Evolutionary conservation across 306 rosid species (phyloP).

Genomic region (Quercus cerris): DNA sequence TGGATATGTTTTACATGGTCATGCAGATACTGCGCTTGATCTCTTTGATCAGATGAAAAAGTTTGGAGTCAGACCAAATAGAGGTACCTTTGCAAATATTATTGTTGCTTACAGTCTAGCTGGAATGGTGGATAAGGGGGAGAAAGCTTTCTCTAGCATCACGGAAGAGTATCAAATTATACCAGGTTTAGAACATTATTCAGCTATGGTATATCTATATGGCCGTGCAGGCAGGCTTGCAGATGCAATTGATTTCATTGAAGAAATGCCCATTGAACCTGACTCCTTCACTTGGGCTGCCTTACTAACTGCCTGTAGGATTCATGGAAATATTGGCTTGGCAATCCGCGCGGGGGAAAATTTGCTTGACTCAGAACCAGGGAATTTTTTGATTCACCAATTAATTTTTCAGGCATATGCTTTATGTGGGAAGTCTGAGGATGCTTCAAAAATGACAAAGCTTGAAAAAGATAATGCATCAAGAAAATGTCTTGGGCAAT

Average conservation of each 20-base stretch:
- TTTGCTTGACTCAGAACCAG: constrained; percentile 66
- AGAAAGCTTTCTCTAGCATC: constrained; percentile 54
- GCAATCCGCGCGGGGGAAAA: constrained; percentile 60
- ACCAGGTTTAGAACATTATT: constrained; percentile 77
- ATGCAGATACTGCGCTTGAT: constrained; percentile 53
- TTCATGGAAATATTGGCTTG: constrained; percentile 58
- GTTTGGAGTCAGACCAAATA: constrained; percentile 55
- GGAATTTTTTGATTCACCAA: constrained; percentile 41
- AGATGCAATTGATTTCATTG: constrained; percentile 68
- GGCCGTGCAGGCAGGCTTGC: constrained; percentile 84
- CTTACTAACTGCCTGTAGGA: constrained; percentile 72
- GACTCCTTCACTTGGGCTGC: constrained; percentile 67
- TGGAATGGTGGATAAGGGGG: constrained; percentile 69
- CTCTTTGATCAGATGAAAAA: constrained; percentile 64
- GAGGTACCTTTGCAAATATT: constrained; percentile 77
- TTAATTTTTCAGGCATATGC: constrained; percentile 62
- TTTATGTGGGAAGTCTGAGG: constrained; percentile 53
- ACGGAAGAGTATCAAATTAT: constrained; percentile 50
- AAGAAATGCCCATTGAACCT: constrained; percentile 73
- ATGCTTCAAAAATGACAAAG: constrained; percentile 41
- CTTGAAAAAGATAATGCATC: constrained; percentile 48
- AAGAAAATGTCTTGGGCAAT: constrained; percentile 51
- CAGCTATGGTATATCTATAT: constrained; percentile 67
- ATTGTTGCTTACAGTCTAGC: constrained; percentile 70
- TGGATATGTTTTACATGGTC: constrained; percentile 72